Base-by-base conservation (phyloP, 768 basidiomycete species). In the Xerocomus brunneocitrinus region DNA sequence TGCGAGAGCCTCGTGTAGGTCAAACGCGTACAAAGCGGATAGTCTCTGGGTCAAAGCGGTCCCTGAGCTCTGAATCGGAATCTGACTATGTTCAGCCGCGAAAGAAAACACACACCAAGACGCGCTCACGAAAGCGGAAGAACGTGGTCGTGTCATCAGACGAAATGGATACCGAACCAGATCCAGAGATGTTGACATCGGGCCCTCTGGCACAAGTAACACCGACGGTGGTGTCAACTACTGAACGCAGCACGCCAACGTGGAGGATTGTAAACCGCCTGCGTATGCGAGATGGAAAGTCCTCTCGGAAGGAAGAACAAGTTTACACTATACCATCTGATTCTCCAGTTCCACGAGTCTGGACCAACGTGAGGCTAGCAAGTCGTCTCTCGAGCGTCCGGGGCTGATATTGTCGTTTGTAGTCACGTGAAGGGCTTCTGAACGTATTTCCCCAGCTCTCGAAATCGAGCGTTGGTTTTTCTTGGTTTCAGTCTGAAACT, bases 401-500 rank as follows among this genome's bases (percentile, higher is more conserved):
- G 47, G 19, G 34, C 34, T 59, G 31, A 62, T 36, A 19, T 30
- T 30, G 4, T 50, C 45, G 9, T 52, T 31, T 38, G 9, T 40
- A 69, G 67, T 67, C 67, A n/a, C 47, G 57, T 3, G 28, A 47
- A 8, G 61, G 61, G 10, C 57, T 69, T 22, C 8, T 54, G 24
- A 59, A 49, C 6, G 49, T 60, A 22, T 69, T 65, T 16, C 68
- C 68, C 19, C 57, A 64, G 34, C 58, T 71, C 8, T 47, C 43
- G 0, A 67, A 65, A 34, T 14, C 63, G 5, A 14, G 32, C 36
- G 32, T 54, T 19, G 58, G 63, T 10, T 54, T 69, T 47, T 60
- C 55, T 10, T 69, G 65, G 63, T 47, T 58, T 32, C 63, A 71
- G 42, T 69, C 58, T 14, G 65, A 65, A 47, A 60, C 60, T 4